Evolutionary conservation across 2,329 filamentous ascomycete genomes (phyloP).

Genomic region (Ophiostoma fasciatum): DNA sequence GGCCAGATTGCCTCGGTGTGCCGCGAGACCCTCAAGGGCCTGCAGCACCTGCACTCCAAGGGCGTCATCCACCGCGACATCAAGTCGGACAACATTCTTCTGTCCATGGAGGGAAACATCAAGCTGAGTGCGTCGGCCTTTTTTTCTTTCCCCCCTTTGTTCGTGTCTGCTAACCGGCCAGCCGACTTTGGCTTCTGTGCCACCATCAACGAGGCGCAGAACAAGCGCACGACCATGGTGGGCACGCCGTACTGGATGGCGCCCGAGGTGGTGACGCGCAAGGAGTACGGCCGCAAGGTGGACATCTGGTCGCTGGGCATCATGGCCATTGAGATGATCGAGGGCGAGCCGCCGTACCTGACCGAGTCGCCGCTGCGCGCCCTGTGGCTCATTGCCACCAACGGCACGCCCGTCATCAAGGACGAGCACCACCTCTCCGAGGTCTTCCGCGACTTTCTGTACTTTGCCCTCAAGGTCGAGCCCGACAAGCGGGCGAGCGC

Average conservation of each 20-base stretch:
- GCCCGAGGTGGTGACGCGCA: conserved; percentile 89
- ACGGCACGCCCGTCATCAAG: conserved; percentile 89
- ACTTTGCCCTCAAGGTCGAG: conserved; percentile 89
- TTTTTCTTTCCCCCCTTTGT: not conserved
- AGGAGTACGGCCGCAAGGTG: conserved; percentile 96
- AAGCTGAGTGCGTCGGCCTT: conserved; percentile 87
- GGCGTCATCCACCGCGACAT: conserved; percentile 97
- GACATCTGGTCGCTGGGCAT: conserved; percentile 98
- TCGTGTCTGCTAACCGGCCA: conserved; percentile 20
- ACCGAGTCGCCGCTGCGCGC: conserved; percentile 89
- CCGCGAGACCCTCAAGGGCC: conserved; percentile 75
- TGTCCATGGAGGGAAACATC: conserved; percentile 89
- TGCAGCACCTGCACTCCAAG: conserved; percentile 94
- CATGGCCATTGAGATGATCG: conserved; percentile 99
- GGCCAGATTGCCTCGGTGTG: conserved; percentile 94
- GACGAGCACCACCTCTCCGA: conserved; percentile 70
- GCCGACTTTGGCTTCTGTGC: conserved; percentile 98
- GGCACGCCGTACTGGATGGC: conserved; percentile 99
- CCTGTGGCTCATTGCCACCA: conserved; percentile 91
- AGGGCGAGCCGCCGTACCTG: conserved; percentile 92
- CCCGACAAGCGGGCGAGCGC: conserved; percentile 93
- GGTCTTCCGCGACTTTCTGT: conserved; percentile 81
- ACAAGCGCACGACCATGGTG: conserved; percentile 97
- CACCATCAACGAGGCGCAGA: conserved; percentile 92
- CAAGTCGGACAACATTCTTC: conserved; percentile 94